Base-by-base conservation (phyloP, 2,329 filamentous ascomycete genomes). In the Tolypocladium inflatum region DNA sequence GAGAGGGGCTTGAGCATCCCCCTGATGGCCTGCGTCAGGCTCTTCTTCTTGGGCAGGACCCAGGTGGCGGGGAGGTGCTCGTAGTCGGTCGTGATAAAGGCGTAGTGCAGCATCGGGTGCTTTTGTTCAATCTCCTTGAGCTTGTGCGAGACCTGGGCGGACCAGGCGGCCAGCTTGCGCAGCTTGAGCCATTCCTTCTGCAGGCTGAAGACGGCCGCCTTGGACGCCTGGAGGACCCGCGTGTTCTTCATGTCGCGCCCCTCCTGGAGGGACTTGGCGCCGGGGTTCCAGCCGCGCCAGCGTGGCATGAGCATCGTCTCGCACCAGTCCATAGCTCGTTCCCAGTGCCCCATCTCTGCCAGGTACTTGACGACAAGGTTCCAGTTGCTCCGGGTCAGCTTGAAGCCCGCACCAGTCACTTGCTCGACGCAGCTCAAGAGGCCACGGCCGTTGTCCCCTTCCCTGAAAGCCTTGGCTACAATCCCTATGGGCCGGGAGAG, bases 301-400 rank as follows among this genome's bases (percentile, higher is more conserved):
- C 82, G 78, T 1, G 82, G 80, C 82, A 96, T 95, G 57, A 97
- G 85, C 60, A 84, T 83, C 33, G 78, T 74, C 74, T 97, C 93
- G 68, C 89, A 93, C 55, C 86, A 73, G 26, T 75, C 68, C 72
- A 94, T 96, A 42, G 91, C 91, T 23, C 87, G 78, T 54, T 83
- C 73, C 65, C 81, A 80, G 52, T 80, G 78, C 52, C 80, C 79
- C 57, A 84, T 77, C 17, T 78, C 75, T 30, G 85, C 83, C 35
- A 97, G 82, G 55, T 80, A 73, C 65, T 88, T 83, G 57, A 96
- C 80, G 62, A 89, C 86, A 55, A 82, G 78, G 68, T 96, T 94
- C 91, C 91, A 96, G 64, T 90, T 91, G 65, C 80, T 81, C 68
- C 83, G 86, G 66, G 90, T 87, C 58, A 97, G 73, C 35, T 77